phyloP scores from a whole-genome alignment of 1,284 basidiomycete species.

The Pseudozyma flocculosa region DNA sequence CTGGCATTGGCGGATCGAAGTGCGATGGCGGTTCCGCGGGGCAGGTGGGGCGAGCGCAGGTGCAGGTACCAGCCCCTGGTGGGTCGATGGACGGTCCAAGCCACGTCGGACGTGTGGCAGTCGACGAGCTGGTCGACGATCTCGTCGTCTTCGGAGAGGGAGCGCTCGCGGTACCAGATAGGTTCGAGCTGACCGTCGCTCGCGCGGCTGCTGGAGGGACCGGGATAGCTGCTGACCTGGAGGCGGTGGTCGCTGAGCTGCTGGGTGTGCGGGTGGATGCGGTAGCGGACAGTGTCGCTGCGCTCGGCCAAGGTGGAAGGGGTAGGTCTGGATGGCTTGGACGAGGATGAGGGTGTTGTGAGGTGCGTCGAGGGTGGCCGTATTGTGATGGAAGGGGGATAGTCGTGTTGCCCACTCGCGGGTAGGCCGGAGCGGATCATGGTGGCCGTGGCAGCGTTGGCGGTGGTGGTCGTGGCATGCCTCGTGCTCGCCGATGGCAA shows the following conservation, averaged over 20 bases:
- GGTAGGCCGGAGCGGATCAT: too few species aligned
- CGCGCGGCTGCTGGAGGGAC: constrained; percentile 2
- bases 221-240: constrained; percentile 15
- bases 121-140: constrained; percentile 46
- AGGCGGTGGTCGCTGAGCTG: constrained; percentile 21
- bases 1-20: constrained; percentile 14
- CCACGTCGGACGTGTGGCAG: constrained; percentile 18
- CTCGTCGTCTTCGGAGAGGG: constrained; percentile 33
- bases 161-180: constrained; percentile 34
- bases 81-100: constrained; percentile 43
- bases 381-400: too few species aligned
- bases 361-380: too few species aligned
- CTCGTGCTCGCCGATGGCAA: too few species aligned
- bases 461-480: too few species aligned
- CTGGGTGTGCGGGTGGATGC: constrained; percentile 23
- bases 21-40: constrained; percentile 30
- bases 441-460: too few species aligned
- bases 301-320: too few species aligned
- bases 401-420: too few species aligned
- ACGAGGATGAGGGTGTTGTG: too few species aligned
- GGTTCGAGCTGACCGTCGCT: constrained; percentile 23
- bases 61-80: constrained; percentile 48
- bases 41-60: constrained; percentile 39
- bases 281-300: constrained; percentile 11
- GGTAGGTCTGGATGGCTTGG: too few species aligned